These are phyloP conservation scores for Hirschfeldia incana DNA, from an alignment of 345 rosid genomes.

Conservation along the genomic window DNA sequence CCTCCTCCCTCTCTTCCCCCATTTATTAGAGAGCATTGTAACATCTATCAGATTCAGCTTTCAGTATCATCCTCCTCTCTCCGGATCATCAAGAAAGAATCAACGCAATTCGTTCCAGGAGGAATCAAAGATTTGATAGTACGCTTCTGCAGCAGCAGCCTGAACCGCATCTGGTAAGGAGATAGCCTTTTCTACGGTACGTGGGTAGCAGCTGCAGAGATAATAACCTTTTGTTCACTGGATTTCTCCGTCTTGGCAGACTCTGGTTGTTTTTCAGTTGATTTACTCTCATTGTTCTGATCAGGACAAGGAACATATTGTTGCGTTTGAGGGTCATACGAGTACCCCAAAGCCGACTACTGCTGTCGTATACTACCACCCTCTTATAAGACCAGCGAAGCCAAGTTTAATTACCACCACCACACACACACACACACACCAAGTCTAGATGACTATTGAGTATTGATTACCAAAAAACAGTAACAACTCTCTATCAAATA, in stretches of 20 bases:
- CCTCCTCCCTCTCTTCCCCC: too few species aligned
- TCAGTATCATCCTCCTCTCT: too few species aligned
- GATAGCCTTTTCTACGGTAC: slow-evolving; percentile 61
- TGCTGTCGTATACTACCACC: slow-evolving; percentile 52
- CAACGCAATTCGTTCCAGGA: too few species aligned
- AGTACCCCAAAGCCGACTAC: slow-evolving; percentile 77
- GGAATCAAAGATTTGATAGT: too few species aligned
- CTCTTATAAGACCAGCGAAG: not conserved
- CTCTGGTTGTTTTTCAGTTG: slow-evolving; percentile 55
- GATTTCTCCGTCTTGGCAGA: slow-evolving; percentile 58
- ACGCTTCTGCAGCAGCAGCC: slow-evolving; percentile 95
- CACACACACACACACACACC: too few species aligned
- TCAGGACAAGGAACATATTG: slow-evolving; percentile 78
- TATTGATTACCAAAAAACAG: too few species aligned
- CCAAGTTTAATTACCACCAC: not conserved
- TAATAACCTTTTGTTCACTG: slow-evolving; percentile 68
- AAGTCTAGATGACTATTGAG: too few species aligned
- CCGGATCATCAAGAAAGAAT: too few species aligned
- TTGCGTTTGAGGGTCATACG: slow-evolving; percentile 74
- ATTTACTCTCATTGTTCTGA: slow-evolving; percentile 63
- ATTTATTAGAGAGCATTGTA: too few species aligned
- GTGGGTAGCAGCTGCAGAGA: slow-evolving; percentile 80
- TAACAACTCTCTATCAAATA: too few species aligned
- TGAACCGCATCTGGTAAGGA: slow-evolving; percentile 94
- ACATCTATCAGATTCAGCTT: too few species aligned